Conservation (phyloP, 2,329 filamentous ascomycete genomes). For the Volutella citrinella region DNA sequence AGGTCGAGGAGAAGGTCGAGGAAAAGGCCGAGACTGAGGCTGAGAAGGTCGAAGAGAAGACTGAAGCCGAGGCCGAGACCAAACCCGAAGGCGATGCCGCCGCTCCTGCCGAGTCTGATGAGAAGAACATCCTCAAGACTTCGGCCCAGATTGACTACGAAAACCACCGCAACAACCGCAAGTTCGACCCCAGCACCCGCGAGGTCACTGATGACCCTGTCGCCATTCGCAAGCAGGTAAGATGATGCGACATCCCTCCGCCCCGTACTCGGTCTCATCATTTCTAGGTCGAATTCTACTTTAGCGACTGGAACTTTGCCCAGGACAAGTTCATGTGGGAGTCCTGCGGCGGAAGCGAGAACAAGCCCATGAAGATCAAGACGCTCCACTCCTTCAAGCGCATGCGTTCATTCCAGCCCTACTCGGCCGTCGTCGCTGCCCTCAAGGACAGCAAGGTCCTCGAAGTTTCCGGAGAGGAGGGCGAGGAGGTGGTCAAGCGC, state of each 20-base stretch:
- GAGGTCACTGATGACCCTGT: conserved; percentile 72
- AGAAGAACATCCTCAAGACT: conserved; percentile 42
- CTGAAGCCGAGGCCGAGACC: conserved; percentile 21
- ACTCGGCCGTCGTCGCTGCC: conserved; percentile 77
- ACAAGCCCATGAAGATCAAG: conserved; percentile 76
- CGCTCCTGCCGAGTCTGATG: too few relatives aligned
- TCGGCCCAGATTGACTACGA: conserved; percentile 38
- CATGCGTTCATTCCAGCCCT: conserved; percentile 92
- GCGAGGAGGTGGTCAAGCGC: conserved; percentile 70
- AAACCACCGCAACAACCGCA: conserved; percentile 55
- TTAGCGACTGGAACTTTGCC: conserved; percentile 85
- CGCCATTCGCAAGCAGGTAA: conserved; percentile 80
- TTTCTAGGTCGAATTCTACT: conserved; percentile 87
- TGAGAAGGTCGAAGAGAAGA: conserved; percentile 23
- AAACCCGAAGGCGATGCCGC: too few relatives aligned
- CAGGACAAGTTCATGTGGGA: conserved; percentile 85
- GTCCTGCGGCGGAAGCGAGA: conserved; percentile 72
- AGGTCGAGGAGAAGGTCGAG: conserved; percentile 25
- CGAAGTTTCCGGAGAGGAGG: conserved; percentile 70
- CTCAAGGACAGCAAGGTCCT: conserved; percentile 74
- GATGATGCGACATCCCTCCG: not conserved
- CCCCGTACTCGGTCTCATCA: conserved; percentile 5
- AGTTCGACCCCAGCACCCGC: conserved; percentile 66
- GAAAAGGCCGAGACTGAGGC: conserved; percentile 21
- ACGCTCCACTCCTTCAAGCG: conserved; percentile 86